phyloP scores from a whole-genome alignment of 2,329 filamentous ascomycete genomes.

The Fusarium burgessii region DNA sequence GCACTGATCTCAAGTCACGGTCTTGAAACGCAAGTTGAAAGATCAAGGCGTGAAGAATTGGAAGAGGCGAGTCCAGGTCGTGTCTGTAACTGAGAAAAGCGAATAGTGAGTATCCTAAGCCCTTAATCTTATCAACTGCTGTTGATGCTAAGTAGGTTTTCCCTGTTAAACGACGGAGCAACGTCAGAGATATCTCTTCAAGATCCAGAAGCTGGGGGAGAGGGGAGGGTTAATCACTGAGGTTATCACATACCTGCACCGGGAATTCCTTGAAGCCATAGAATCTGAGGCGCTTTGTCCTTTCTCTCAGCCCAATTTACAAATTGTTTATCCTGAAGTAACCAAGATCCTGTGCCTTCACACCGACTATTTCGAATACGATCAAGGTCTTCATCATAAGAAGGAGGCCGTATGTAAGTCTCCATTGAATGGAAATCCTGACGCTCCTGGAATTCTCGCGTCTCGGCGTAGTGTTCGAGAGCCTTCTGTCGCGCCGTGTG shows the following conservation, averaged over 20 bases:
- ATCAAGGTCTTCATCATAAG: neutral
- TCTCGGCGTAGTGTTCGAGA: neutral
- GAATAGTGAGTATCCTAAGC: neutral
- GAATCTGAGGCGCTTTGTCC: neutral
- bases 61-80: neutral
- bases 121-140: fast-evolving
- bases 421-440: conserved; percentile 1
- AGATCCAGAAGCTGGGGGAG: neutral
- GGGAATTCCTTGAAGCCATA: neutral
- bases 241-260: neutral
- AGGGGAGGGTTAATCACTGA: no score
- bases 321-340: neutral
- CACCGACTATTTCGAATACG: neutral
- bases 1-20: neutral
- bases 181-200: no score
- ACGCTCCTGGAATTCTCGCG: neutral
- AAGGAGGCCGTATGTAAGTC: neutral
- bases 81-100: neutral
- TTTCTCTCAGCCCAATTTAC: neutral
- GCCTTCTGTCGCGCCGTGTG: neutral
- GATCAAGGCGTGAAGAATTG: neutral
- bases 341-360: neutral
- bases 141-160: neutral
- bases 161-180: fast-evolving
- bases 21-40: neutral